phyloP scores from a whole-genome alignment of 257 asterid species.

The Solanum lycopersicoides region DNA sequence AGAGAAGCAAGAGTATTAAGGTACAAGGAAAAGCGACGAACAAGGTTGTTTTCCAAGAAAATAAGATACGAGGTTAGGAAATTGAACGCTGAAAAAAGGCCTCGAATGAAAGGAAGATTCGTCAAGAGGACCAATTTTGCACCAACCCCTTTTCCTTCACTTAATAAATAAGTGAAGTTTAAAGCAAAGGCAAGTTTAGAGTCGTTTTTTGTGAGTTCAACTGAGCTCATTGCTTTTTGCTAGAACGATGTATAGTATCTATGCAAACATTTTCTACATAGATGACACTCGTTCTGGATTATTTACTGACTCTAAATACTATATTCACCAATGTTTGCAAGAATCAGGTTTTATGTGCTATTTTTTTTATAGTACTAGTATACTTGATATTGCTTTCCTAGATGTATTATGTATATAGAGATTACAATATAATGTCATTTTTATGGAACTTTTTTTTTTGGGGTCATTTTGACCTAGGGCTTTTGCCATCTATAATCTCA shows the following conservation, averaged over 20 bases:
- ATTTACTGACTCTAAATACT: neutral
- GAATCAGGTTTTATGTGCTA: neutral
- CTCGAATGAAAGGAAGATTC: slow-evolving; percentile 83
- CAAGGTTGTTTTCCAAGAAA: slow-evolving; percentile 59
- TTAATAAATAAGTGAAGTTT: slow-evolving; percentile 19
- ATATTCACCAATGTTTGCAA: neutral
- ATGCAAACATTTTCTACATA: neutral
- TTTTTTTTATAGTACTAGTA: neutral
- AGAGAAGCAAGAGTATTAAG: slow-evolving; percentile 58
- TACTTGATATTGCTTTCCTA: neutral
- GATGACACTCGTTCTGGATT: neutral
- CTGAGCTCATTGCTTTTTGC: neutral
- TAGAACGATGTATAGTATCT: neutral
- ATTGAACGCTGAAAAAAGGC: slow-evolving; percentile 67
- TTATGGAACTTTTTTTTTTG: neutral
- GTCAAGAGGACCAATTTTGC: slow-evolving; percentile 59
- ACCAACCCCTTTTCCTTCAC: slow-evolving; percentile 22
- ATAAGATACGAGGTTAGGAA: slow-evolving; percentile 70
- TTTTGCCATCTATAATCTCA: neutral
- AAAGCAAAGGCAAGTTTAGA: neutral
- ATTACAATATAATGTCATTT: neutral
- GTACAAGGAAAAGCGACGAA: slow-evolving; percentile 54
- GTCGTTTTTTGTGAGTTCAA: neutral
- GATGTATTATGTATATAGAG: neutral
- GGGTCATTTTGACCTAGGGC: neutral